phyloP scores from a whole-genome alignment of 805 yeast genomes.

The Monosporozyma yasuniensis region DNA sequence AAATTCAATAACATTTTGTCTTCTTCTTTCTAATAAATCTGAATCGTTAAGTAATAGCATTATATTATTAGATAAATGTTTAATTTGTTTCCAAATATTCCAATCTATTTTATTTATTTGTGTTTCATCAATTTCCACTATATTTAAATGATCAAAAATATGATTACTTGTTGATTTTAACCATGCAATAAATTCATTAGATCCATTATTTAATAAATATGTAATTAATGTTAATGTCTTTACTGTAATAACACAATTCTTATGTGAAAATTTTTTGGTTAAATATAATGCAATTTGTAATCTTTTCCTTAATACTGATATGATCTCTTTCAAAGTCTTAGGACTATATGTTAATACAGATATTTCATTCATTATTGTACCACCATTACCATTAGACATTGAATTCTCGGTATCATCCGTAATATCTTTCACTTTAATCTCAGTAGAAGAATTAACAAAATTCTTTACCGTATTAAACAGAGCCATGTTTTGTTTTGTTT shows the following conservation, averaged over 20 bases:
- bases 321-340: slow-evolving; percentile 34
- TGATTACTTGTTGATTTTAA: slow-evolving; percentile 26
- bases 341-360: slow-evolving; percentile 38
- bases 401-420: slow-evolving; percentile 38
- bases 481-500: slow-evolving; percentile 14
- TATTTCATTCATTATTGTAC: slow-evolving; percentile 45
- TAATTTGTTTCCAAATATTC: slow-evolving; percentile 34
- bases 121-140: slow-evolving; percentile 26
- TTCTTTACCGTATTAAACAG: slow-evolving; percentile 23
- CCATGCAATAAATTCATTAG: slow-evolving; percentile 43
- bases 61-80: slow-evolving; percentile 32
- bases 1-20: slow-evolving; percentile 23
- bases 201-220: slow-evolving; percentile 46
- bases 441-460: slow-evolving; percentile 30
- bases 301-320: slow-evolving; percentile 34
- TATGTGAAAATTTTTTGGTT: slow-evolving; percentile 17
- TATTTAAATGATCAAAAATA: slow-evolving; percentile 27
- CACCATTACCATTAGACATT: slow-evolving; percentile 43
- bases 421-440: slow-evolving; percentile 35
- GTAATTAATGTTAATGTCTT: slow-evolving; percentile 46
- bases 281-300: slow-evolving; percentile 14
- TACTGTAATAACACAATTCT: slow-evolving; percentile 34
- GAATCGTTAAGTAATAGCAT: slow-evolving; percentile 27
- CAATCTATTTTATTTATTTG: slow-evolving; percentile 25
- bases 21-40: slow-evolving; percentile 18